A percentile compares a stretch with the other conserved stretches of the same genome.
Conservation (phyloP, 2,329 filamentous ascomycete species). For the Balansia obtecta region DNA sequence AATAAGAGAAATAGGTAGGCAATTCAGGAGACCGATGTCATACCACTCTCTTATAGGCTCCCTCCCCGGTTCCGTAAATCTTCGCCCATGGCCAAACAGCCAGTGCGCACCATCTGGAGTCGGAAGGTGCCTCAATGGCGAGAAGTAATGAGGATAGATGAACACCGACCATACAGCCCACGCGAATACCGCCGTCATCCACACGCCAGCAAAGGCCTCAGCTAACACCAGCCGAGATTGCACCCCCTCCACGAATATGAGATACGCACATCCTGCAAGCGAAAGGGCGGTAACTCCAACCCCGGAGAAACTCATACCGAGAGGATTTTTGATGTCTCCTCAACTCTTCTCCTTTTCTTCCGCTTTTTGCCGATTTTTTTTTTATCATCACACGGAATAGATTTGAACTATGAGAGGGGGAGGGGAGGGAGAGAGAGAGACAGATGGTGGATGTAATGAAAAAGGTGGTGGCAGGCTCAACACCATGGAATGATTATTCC, state of each 20-base stretch:
- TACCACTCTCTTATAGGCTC: conserved; percentile 37
- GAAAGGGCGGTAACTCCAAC: conserved; percentile 12
- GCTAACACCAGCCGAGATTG: conserved; percentile 21
- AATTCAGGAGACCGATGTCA: neutral
- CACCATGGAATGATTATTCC: no score
- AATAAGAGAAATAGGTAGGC: neutral
- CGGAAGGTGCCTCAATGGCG: conserved; percentile 36
- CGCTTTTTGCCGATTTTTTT: neutral
- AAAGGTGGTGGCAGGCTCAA: no score
- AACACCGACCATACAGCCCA: conserved; percentile 30
- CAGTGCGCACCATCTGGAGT: conserved; percentile 30
- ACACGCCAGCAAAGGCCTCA: conserved; percentile 22
- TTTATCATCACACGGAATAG: no score
- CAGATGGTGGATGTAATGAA: no score
- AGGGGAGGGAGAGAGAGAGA: neutral
- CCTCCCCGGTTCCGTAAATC: conserved; percentile 28
- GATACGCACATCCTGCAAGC: conserved; percentile 12
- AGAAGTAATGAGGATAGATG: conserved; percentile 37
- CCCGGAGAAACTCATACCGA: neutral
- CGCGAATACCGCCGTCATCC: conserved; percentile 20
- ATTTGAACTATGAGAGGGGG: no score
- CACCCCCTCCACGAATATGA: conserved; percentile 10
- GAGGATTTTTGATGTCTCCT: neutral
- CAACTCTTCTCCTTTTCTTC: no score
- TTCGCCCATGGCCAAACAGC: conserved; percentile 34